These are phyloP conservation scores for Mediolabrus comicus DNA, from an alignment of 108 stramenopile genomes.

Conservation along the genomic window DNA sequence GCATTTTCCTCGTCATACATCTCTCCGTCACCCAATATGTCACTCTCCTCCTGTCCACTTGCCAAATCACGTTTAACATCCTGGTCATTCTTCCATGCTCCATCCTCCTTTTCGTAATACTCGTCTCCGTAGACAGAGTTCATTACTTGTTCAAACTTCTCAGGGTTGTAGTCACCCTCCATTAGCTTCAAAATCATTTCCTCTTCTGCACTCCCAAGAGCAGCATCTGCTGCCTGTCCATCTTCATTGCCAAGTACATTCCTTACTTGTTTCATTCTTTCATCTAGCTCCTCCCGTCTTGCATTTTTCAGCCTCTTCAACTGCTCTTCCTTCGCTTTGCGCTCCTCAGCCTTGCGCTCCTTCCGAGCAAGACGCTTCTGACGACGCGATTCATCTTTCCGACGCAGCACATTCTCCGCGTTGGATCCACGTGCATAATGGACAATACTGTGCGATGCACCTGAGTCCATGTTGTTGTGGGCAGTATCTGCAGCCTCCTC, in stretches of 20 bases:
- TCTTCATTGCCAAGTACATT: conserved; percentile 58
- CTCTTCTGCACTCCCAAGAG: conserved; percentile 46
- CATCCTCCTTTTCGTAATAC: conserved; percentile 86
- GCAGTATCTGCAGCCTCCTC: conserved; percentile 86
- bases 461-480: conserved; percentile 27
- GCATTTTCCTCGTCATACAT: conserved; percentile 62
- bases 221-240: neutral
- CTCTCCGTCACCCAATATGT: conserved; percentile 56
- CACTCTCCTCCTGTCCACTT: conserved; percentile 48
- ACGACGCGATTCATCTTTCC: conserved; percentile 91
- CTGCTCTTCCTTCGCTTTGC: conserved; percentile 93
- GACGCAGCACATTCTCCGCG: conserved; percentile 76
- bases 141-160: conserved; percentile 84
- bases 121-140: conserved; percentile 85
- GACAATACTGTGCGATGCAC: conserved; percentile 65
- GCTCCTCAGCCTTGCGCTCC: conserved; percentile 93
- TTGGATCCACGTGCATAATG: conserved; percentile 75
- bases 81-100: conserved; percentile 64
- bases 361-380: conserved; percentile 84
- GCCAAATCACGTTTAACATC: conserved; percentile 61
- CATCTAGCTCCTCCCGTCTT: conserved; percentile 87
- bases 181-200: conserved; percentile 71
- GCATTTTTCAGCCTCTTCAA: conserved; percentile 94
- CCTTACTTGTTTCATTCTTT: conserved; percentile 81
- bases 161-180: conserved; percentile 94